Base-by-base conservation (phyloP, 2,329 filamentous ascomycete genomes). In the Fusarium pseudograminearum region DNA sequence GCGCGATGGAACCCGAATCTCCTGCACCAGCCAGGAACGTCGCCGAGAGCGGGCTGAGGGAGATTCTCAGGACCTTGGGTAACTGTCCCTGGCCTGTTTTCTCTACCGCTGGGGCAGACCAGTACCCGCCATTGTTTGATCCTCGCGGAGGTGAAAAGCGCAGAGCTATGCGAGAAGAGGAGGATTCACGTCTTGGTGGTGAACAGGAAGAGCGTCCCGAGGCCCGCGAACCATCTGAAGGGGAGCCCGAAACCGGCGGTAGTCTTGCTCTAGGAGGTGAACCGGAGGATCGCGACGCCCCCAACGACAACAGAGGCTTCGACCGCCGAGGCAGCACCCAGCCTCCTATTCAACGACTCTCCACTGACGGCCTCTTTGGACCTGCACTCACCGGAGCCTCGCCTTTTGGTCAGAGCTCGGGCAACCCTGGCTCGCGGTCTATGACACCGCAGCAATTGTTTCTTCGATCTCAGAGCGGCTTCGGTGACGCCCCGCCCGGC, bases 251-350 rank as follows among this genome's bases (percentile, higher is more conserved):
- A 79, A 92, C 92, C 71, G 93, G 92, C 46, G 89, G 89, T 16
- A 98, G 95, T 77, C 84, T 96, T 61, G 94, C 97, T 61, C 85
- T 98, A 20, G 95, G 95, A 60, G 95, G 95, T 44, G 95, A 98
- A 77, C 95, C 95, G 0, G 95, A 98, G 77, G 93, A 97, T 71
- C 86, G 87, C 66, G 90, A 93, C 24, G 80, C 81, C 45, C 76
- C 79, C 20, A 83, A 84, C 20, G 86, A 88, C 51, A 80, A 80
- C 40, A 82, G 86, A 72, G 77, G 78, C 47, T 86, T 86, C 41
- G 85, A 86, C 61, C 86, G 89, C 65, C 87, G 89, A 51, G 88
- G 89, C 62, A 89, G 88, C 15, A 89, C 93, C 10, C 93, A 94
- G 74, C 90, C 92, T 4, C 93, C 94, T 12, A 92, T 93, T 34